phyloP scores from a whole-genome alignment of 345 rosid species.

The Mangifera indica region DNA sequence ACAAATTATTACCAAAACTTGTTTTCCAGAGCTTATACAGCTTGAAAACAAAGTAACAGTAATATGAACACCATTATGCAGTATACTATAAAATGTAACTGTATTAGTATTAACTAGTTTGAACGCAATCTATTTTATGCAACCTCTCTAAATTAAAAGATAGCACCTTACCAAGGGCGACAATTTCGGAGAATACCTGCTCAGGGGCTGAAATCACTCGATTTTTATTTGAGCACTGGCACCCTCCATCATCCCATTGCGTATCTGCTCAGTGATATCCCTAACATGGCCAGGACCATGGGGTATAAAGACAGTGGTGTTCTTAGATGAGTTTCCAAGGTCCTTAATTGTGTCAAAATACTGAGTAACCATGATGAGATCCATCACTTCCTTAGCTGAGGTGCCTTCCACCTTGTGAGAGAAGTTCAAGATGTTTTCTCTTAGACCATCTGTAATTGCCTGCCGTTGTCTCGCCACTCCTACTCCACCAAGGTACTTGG shows the following conservation, averaged over 20 bases:
- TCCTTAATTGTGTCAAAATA: slow-evolving; percentile 95
- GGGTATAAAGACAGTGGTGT: slow-evolving; percentile 91
- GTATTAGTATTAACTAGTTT: not conserved
- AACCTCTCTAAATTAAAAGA: not conserved
- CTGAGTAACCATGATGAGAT: slow-evolving; percentile 93
- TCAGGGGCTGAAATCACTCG: slow-evolving; percentile 6
- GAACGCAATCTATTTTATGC: not conserved
- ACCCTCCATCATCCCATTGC: slow-evolving; percentile 91
- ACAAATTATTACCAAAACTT: not conserved
- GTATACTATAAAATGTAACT: not conserved
- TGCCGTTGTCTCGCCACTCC: slow-evolving; percentile 99
- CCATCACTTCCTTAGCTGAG: slow-evolving; percentile 94
- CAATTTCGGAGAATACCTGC: not conserved
- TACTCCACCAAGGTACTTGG: slow-evolving; percentile 92
- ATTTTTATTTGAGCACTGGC: slow-evolving; percentile 44
- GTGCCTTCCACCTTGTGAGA: slow-evolving; percentile 90
- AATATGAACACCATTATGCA: not conserved
- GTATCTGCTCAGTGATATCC: slow-evolving; percentile 81
- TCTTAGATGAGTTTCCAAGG: slow-evolving; percentile 86
- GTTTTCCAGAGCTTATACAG: not conserved
- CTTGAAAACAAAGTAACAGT: not conserved
- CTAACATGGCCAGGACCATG: slow-evolving; percentile 98
- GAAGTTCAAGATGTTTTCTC: slow-evolving; percentile 93
- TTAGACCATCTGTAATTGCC: slow-evolving; percentile 92
- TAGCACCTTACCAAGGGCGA: not conserved